Evolutionary conservation across 2,329 filamentous ascomycete genomes (phyloP).

Genomic region (Rachicladosporium sp.): DNA sequence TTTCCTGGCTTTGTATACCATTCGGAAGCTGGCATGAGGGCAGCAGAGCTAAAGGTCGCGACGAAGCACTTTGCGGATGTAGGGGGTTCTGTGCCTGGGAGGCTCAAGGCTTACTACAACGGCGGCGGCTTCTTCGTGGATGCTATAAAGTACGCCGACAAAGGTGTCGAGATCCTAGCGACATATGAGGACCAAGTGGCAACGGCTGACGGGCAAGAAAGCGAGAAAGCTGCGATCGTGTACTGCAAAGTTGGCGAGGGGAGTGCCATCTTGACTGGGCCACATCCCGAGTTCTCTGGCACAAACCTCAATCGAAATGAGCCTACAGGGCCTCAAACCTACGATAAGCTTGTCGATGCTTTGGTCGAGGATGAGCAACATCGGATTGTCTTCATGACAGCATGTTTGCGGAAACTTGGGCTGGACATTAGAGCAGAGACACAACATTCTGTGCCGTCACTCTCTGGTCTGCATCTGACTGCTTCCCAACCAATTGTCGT

Average conservation of each 20-base stretch:
- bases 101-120: slow-evolving; percentile 77
- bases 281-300: slow-evolving; percentile 89
- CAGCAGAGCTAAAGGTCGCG: slow-evolving; percentile 53
- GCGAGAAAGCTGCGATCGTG: slow-evolving; percentile 64
- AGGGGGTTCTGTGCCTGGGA: slow-evolving; percentile 41
- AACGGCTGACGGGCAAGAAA: slow-evolving; percentile 53
- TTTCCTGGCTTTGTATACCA: slow-evolving; percentile 85
- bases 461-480: slow-evolving; percentile 74
- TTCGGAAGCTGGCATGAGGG: slow-evolving; percentile 71
- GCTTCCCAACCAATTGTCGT: slow-evolving; percentile 52
- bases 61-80: slow-evolving; percentile 42
- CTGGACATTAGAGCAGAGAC: slow-evolving; percentile 63
- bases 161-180: slow-evolving; percentile 69
- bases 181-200: slow-evolving; percentile 62
- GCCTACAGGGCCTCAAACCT: slow-evolving; percentile 48
- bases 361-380: slow-evolving; percentile 57
- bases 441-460: slow-evolving; percentile 54
- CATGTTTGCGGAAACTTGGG: slow-evolving; percentile 67
- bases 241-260: slow-evolving; percentile 76
- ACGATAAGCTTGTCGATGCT: slow-evolving; percentile 54
- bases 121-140: slow-evolving; percentile 90
- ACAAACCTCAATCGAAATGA: slow-evolving; percentile 60
- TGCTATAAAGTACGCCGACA: slow-evolving; percentile 47
- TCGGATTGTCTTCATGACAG: slow-evolving; percentile 64
- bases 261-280: slow-evolving; percentile 65